Conservation (phyloP, 176 grass and related monocot genomes). For the Eremochloa ophiuroides region DNA sequence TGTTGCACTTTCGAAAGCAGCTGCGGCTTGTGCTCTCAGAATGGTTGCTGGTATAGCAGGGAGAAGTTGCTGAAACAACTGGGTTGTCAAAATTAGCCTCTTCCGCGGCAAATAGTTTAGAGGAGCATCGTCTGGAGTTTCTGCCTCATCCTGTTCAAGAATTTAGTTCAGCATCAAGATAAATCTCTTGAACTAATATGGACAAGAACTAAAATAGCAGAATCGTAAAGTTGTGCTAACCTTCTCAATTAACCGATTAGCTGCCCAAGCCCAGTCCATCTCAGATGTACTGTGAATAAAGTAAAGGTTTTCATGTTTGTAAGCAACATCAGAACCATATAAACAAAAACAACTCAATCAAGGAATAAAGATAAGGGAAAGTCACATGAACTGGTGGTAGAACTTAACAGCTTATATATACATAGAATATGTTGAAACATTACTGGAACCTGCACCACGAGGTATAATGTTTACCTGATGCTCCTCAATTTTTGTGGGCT, state of each 20-base stretch:
- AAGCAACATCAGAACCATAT: constrained; percentile 27
- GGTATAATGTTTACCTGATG: constrained; percentile 59
- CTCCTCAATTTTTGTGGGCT: constrained; percentile 44
- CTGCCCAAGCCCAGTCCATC: constrained; percentile 77
- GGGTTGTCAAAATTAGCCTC: constrained; percentile 73
- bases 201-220: constrained; percentile 11
- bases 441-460: constrained; percentile 8
- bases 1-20: constrained; percentile 64
- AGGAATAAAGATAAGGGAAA: background rate
- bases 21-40: constrained; percentile 62
- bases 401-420: background rate
- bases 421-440: background rate
- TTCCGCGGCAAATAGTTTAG: constrained; percentile 47
- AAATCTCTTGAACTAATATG: constrained; percentile 20
- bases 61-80: constrained; percentile 81
- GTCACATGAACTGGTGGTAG: constrained; percentile 7
- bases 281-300: constrained; percentile 57
- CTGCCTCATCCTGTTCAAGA: constrained; percentile 55
- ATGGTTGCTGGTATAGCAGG: constrained; percentile 63
- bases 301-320: constrained; percentile 25
- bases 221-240: constrained; percentile 36
- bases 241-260: constrained; percentile 92
- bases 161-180: constrained; percentile 4
- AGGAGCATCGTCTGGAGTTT: constrained; percentile 59
- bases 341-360: constrained; percentile 23